Percentiles rank a stretch among this genome's conserved stretches.
Conservation (phyloP, 2,329 filamentous ascomycete genomes). For the Leptodontidium sp. region DNA sequence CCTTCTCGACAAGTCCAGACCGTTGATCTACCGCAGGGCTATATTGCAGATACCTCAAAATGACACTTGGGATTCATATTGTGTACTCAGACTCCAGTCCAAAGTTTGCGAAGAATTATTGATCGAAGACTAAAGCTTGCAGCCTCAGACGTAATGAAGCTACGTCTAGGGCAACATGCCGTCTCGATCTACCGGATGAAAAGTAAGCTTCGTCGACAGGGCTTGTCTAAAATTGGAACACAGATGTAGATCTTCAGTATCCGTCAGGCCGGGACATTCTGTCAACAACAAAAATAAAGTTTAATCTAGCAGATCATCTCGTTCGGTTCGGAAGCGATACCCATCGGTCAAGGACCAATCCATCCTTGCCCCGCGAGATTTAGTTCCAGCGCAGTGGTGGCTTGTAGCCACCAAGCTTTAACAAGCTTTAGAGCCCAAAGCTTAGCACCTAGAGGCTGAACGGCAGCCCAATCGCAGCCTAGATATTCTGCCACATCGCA, state of each 20-base stretch:
- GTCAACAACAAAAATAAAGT: constrained; percentile 9
- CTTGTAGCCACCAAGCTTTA: constrained; percentile 7
- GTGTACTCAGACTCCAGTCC: not conserved
- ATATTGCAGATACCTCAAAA: not conserved
- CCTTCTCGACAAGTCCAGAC: not conserved
- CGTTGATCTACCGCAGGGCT: not conserved
- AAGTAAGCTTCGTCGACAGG: not conserved
- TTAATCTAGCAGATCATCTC: not conserved
- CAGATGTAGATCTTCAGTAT: not conserved
- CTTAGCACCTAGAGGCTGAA: not conserved
- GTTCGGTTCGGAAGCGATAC: not conserved
- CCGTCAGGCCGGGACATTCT: not conserved
- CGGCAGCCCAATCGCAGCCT: not conserved
- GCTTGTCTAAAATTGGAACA: not conserved
- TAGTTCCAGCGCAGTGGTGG: constrained; percentile 5
- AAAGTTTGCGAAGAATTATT: not conserved
- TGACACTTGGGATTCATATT: not conserved
- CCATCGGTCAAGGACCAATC: not conserved
- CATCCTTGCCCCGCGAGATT: not conserved
- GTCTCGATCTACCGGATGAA: too few relatives aligned
- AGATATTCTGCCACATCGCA: not conserved
- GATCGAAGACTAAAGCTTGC: not conserved
- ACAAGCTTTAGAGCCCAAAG: constrained; percentile 6
- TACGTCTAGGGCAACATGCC: not conserved
- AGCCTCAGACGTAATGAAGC: constrained; percentile 14